Conservation (phyloP, 2,329 filamentous ascomycete species). For the Plectosphaerella sp. region DNA sequence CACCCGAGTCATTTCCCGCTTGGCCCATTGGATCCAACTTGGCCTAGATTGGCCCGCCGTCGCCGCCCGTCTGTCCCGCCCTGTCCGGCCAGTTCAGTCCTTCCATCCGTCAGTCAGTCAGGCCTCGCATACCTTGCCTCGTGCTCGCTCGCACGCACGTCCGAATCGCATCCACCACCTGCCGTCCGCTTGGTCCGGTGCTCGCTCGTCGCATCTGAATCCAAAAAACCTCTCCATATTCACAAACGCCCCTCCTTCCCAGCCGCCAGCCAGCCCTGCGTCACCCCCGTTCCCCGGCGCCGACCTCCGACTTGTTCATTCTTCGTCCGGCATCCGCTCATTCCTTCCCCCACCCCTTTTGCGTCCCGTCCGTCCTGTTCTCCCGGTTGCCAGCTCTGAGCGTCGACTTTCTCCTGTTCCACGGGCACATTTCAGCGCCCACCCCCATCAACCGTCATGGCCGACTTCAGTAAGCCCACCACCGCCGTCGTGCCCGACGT, state of each 20-base stretch:
- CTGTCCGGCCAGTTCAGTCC: too few relatives aligned
- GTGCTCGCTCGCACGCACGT: background rate
- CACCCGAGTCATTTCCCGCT: too few relatives aligned
- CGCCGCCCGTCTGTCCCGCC: too few relatives aligned
- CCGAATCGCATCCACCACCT: background rate
- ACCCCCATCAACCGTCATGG: slow-evolving; percentile 4
- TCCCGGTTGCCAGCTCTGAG: background rate
- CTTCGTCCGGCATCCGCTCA: too few relatives aligned
- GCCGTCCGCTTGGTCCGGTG: background rate
- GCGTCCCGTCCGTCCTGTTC: background rate
- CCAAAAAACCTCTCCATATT: too few relatives aligned
- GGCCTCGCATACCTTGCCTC: too few relatives aligned
- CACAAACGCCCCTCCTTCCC: too few relatives aligned
- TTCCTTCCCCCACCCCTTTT: too few relatives aligned
- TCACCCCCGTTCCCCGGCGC: background rate
- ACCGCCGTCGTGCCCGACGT: background rate
- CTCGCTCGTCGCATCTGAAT: background rate
- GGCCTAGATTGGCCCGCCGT: too few relatives aligned
- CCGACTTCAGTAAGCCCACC: slow-evolving; percentile 7
- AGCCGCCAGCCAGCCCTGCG: background rate
- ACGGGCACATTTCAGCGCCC: background rate
- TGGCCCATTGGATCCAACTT: too few relatives aligned
- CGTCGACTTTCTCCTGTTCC: background rate
- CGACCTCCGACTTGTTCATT: background rate
- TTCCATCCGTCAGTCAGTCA: too few relatives aligned